phyloP scores from a whole-genome alignment of 306 rosid genomes.

The Glycyrrhiza uralensis region DNA sequence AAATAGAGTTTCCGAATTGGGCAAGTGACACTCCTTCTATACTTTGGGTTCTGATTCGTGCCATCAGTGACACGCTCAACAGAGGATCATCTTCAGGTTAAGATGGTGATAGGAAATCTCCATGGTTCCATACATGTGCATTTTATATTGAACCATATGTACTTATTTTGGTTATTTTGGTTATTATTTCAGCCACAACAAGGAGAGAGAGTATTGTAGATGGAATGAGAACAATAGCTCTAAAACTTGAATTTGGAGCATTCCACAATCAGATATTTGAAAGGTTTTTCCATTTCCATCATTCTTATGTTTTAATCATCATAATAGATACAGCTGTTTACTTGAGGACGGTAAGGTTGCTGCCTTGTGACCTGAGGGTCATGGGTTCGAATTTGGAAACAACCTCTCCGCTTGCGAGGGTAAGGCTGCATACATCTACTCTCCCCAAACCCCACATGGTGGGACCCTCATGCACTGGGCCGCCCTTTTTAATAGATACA shows the following conservation, averaged over 20 bases:
- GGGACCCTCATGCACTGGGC: no score
- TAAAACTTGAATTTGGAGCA: conserved; percentile 92
- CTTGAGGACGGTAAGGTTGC: no score
- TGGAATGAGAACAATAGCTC: conserved; percentile 95
- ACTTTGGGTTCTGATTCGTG: conserved; percentile 83
- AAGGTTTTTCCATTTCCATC: conserved; percentile 48
- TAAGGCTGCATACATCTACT: no score
- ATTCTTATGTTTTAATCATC: conserved; percentile 23
- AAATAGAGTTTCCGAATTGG: conserved; percentile 94
- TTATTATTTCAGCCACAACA: conserved; percentile 69
- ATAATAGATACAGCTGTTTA: conserved; percentile 1
- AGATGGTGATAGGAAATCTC: conserved; percentile 34
- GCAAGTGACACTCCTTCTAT: conserved; percentile 76
- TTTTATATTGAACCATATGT: conserved; percentile 3
- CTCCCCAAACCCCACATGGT: no score
- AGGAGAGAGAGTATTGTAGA: conserved; percentile 87
- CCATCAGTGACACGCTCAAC: conserved; percentile 65
- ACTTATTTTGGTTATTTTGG: conserved; percentile 31
- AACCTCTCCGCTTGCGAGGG: no score
- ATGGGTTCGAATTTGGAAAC: no score
- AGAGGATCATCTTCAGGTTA: conserved; percentile 95
- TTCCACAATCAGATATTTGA: conserved; percentile 87
- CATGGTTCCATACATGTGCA: background rate
- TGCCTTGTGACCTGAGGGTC: no score
- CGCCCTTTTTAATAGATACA: conserved; percentile 3